Evolutionary conservation across 2,329 filamentous ascomycete genomes (phyloP), one percentile per base, ranked within the genome.

Genomic region (Arthroderma sp.): DNA sequence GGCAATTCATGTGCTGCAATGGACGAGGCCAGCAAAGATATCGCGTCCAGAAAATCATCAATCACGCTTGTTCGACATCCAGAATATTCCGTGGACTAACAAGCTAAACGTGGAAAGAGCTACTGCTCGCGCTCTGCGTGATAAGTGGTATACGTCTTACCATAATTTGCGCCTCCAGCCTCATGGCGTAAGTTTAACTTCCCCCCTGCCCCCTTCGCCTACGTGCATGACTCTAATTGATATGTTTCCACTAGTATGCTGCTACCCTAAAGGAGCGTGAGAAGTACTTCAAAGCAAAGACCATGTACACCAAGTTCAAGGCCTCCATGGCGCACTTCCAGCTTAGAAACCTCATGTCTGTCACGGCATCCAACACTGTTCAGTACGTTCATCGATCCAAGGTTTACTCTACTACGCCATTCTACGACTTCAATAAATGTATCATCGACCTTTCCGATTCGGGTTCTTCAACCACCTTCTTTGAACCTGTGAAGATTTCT

Each of bases 271-370:
- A 70, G 7, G 67, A 68, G 38, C 70, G 67, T 0, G 77, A 77
- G 60, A 69, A 65, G 19, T 78, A 73, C 61, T 80, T 79, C 66
- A 70, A 69, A 3, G 77, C 76, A 57, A 72, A 72, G 44, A 69
- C 74, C 31, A 78, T 78, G 71, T 74, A 77, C 60, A 77, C 76
- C 0, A 68, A 68, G 9, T 74, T 78, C 60, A 75, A 71, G 56
- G 75, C 78, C 3, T 73, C 71, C n/a, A 75, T 79, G 51, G 74
- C 77, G 31, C 81, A 83, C 64, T 82, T 81, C 61, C 81, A 83
- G 62, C 73, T 83, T 2, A 79, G 81, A 13, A 81, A 83, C 61
- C 67, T 81, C 7, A 71, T 83, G 63, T 77, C 78, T 4, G 76
- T 78, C 2, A 77, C 74, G 7, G 77, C 77, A 11, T 75, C 76